Evolutionary conservation across 2,329 filamentous ascomycete genomes (phyloP).

Genomic region (Stenocarpella maydis): DNA sequence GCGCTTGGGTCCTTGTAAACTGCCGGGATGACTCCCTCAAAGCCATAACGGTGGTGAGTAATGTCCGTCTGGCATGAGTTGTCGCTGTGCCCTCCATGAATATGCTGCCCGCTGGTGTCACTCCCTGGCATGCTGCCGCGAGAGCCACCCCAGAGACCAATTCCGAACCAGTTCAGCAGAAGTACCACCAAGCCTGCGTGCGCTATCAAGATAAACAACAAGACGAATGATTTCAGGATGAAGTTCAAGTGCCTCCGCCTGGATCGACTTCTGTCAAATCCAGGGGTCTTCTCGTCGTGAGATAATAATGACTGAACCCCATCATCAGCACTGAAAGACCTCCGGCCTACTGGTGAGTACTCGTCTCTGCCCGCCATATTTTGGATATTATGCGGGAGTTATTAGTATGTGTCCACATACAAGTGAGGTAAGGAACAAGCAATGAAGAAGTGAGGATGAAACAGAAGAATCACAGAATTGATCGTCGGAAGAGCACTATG

Average conservation of each 20-base stretch:
- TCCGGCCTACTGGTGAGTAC: background rate
- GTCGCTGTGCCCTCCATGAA: background rate
- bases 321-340: background rate
- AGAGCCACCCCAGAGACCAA: background rate
- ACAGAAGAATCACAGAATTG: too few species aligned
- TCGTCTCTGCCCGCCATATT: background rate
- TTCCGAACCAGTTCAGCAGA: background rate
- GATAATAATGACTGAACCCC: background rate
- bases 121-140: background rate
- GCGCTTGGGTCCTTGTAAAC: background rate
- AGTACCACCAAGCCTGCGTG: background rate
- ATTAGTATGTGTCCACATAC: too few species aligned
- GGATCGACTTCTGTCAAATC: background rate
- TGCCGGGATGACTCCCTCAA: background rate
- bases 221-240: background rate
- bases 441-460: background rate
- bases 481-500: background rate
- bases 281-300: background rate
- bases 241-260: background rate
- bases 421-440: too few species aligned
- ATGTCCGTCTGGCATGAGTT: constrained; percentile 3
- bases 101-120: background rate
- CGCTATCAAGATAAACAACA: background rate
- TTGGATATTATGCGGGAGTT: too few species aligned
- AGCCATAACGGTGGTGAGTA: background rate